A percentile compares a stretch with the other conserved stretches of the same genome.
These are phyloP conservation scores for Paecilomyces formosus DNA, from an alignment of 2,329 filamentous ascomycete species.

Conservation along the genomic window DNA sequence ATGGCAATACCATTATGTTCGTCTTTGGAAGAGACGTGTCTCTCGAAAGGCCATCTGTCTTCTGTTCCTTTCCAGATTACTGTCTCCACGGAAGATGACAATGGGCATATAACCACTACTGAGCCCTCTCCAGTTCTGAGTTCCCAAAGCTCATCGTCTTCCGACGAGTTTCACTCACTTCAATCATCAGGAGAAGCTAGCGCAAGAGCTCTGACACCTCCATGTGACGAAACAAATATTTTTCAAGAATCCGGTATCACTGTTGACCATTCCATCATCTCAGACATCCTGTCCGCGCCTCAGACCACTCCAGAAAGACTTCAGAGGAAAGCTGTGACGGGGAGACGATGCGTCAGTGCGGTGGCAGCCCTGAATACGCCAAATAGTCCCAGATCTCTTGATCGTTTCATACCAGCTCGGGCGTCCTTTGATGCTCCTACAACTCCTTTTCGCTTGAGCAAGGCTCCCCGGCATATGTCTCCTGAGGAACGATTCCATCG, in stretches of 20 bases:
- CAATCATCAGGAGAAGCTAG: background rate
- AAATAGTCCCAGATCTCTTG: slow-evolving; percentile 33
- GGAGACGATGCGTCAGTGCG: slow-evolving; percentile 10
- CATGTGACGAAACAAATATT: background rate
- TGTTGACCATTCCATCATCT: background rate
- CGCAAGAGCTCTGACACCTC: background rate
- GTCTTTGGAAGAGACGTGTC: slow-evolving; percentile 15
- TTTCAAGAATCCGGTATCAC: slow-evolving; percentile 1
- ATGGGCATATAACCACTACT: background rate
- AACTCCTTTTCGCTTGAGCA: slow-evolving; percentile 47
- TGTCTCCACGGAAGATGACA: slow-evolving; percentile 3
- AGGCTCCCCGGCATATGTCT: slow-evolving; percentile 38
- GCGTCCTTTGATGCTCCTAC: slow-evolving; percentile 34
- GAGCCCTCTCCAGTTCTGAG: background rate
- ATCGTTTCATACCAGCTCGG: slow-evolving; percentile 52
- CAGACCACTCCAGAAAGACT: background rate
- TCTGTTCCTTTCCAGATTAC: slow-evolving; percentile 5
- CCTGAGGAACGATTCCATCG: slow-evolving; percentile 41
- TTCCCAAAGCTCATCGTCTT: background rate
- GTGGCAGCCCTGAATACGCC: slow-evolving; percentile 7
- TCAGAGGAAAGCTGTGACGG: slow-evolving; percentile 7
- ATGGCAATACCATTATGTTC: slow-evolving; percentile 19
- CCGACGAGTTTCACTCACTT: background rate
- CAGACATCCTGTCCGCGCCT: background rate
- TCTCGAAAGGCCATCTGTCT: slow-evolving; percentile 9